These are phyloP conservation scores for Colletotrichum sojae DNA, from an alignment of 2,329 filamentous ascomycete genomes.

Conservation along the genomic window DNA sequence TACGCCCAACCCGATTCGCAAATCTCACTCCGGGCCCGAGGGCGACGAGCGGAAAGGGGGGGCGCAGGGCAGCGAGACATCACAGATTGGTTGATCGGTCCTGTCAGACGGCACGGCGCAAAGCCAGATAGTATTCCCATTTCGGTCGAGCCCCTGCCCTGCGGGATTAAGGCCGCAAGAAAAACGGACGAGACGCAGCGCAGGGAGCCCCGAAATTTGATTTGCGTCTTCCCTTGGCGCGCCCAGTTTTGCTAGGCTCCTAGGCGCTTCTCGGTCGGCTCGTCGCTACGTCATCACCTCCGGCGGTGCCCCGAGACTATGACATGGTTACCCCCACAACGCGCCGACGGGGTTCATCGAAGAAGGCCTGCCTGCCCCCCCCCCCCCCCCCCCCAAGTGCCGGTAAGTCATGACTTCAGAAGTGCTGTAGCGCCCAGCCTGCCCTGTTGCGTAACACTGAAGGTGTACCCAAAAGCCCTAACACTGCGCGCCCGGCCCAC, in stretches of 20 bases:
- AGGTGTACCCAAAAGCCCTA: no score
- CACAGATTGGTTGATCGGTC: conserved; percentile 6
- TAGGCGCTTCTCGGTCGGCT: conserved; percentile 12
- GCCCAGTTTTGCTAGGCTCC: conserved; percentile 5
- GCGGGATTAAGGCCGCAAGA: no score
- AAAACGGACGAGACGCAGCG: neutral
- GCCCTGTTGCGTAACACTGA: no score
- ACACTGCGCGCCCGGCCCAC: conserved; percentile 17
- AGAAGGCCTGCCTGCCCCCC: conserved; percentile 2
- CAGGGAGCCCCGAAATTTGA: conserved; percentile 10
- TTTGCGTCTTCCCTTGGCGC: neutral
- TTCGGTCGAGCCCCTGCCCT: no score
- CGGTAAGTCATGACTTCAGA: conserved; percentile 38
- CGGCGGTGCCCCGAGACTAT: conserved; percentile 23
- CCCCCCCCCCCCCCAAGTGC: no score
- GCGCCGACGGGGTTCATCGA: conserved; percentile 15
- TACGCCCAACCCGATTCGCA: conserved; percentile 9
- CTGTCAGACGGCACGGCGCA: neutral
- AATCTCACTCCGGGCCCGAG: conserved; percentile 6
- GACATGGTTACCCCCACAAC: conserved; percentile 39
- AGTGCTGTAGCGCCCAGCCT: neutral
- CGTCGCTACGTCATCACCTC: conserved; percentile 30
- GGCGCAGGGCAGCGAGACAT: conserved; percentile 3
- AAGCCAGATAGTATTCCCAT: neutral
- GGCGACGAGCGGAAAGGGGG: neutral